A percentile compares a stretch with the other conserved stretches of the same genome.
These are phyloP conservation scores for Discostella stelligera DNA, from an alignment of 352 stramenopile genomes.

Conservation along the genomic window DNA sequence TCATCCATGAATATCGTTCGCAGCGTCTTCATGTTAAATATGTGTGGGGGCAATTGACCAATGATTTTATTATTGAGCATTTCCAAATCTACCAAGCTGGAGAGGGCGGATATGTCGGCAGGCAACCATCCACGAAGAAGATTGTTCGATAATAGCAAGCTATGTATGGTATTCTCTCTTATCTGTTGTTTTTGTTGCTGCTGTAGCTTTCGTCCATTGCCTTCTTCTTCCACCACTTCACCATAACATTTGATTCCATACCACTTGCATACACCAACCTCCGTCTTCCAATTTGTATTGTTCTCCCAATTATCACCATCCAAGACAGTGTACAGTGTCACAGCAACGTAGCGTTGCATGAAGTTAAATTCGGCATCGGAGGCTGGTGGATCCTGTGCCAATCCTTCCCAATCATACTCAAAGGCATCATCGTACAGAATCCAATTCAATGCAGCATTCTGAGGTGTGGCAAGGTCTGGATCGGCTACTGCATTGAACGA, in stretches of 20 bases:
- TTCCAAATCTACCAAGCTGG: conserved; percentile 22
- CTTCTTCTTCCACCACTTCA: neutral
- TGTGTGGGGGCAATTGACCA: conserved; percentile 23
- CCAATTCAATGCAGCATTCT: conserved; percentile 22
- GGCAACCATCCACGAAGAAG: conserved; percentile 25
- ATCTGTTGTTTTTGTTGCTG: neutral
- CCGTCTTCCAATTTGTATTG: conserved; percentile 31
- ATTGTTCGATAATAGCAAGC: conserved; percentile 29
- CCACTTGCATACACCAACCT: conserved; percentile 35
- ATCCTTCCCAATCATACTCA: conserved; percentile 35
- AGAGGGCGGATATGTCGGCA: conserved; percentile 20
- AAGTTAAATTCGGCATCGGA: conserved; percentile 24
- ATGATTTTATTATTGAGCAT: conserved; percentile 33
- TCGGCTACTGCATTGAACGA: conserved; percentile 17
- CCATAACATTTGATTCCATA: conserved; percentile 32
- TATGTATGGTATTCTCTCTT: conserved; percentile 10
- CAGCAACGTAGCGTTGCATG: conserved; percentile 34
- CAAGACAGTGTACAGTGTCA: conserved; percentile 19
- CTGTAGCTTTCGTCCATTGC: neutral
- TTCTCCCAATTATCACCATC: conserved; percentile 29
- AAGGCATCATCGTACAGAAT: conserved; percentile 32
- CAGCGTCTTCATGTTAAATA: conserved; percentile 17
- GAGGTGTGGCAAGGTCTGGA: conserved; percentile 3
- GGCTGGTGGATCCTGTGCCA: conserved; percentile 12
- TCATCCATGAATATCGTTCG: conserved; percentile 50